phyloP scores from a whole-genome alignment of 306 rosid genomes.

The Begonia fuchsioides region DNA sequence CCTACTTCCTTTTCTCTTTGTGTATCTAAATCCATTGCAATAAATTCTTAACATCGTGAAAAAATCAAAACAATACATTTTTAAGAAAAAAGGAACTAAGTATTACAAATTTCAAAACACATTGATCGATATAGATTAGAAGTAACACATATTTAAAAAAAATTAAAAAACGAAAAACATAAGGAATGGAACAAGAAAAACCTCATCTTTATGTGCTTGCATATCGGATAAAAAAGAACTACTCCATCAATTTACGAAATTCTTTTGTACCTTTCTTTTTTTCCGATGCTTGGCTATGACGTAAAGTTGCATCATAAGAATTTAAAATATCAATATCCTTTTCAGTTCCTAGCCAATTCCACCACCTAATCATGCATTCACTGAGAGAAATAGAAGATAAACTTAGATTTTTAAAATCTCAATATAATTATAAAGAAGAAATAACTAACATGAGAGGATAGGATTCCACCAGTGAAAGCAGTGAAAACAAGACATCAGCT shows the following conservation, averaged over 20 bases:
- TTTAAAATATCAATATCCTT: conserved; percentile 18
- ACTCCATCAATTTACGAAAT: background rate
- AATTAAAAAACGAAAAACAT: too few relatives aligned
- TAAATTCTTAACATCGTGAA: background rate
- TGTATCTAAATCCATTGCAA: conserved; percentile 14
- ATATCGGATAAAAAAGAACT: too few relatives aligned
- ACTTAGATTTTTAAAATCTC: too few relatives aligned
- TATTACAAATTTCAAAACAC: too few relatives aligned
- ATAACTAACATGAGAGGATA: background rate
- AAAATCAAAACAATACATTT: background rate
- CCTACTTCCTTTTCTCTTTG: conserved; percentile 19
- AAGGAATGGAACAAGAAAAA: too few relatives aligned
- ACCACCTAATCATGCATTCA: conserved; percentile 73
- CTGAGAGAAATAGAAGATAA: conserved; percentile 27
- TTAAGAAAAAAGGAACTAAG: too few relatives aligned
- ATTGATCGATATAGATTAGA: too few relatives aligned
- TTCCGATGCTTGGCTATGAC: conserved; percentile 12
- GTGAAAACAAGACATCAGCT: conserved; percentile 86
- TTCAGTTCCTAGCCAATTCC: conserved; percentile 53
- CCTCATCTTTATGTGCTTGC: too few relatives aligned
- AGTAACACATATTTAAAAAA: too few relatives aligned
- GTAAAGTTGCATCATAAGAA: conserved; percentile 10
- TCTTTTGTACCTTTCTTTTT: conserved; percentile 15
- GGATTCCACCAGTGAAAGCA: conserved; percentile 57
- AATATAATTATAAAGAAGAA: too few relatives aligned